Evolutionary conservation across 148 eudicot species (phyloP).

Genomic region (Rhododendron ovatum): DNA sequence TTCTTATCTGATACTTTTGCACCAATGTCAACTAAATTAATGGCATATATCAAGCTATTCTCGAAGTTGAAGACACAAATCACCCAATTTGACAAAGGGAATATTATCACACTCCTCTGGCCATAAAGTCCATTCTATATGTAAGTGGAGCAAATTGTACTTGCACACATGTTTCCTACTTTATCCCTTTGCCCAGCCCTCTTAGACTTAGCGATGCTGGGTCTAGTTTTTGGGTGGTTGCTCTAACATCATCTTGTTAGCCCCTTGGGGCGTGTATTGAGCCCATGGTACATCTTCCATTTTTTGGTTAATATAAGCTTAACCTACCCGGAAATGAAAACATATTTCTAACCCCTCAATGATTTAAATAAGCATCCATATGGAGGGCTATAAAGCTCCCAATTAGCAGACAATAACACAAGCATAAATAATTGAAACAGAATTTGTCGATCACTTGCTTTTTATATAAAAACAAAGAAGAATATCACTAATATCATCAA

Average conservation of each 20-base stretch:
- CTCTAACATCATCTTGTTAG: not conserved
- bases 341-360: not conserved
- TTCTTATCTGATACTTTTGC: not conserved
- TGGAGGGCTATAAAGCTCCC: not conserved
- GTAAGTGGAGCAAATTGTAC: not conserved
- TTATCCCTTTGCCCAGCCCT: not conserved
- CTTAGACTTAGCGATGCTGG: not conserved
- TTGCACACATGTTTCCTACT: not conserved
- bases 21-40: not conserved
- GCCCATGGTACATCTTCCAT: not conserved
- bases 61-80: not conserved
- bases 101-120: not conserved
- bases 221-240: not conserved
- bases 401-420: not conserved
- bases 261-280: not conserved
- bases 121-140: not conserved
- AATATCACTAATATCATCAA: not conserved
- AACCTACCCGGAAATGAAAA: not conserved
- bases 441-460: not conserved
- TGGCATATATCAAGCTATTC: not conserved
- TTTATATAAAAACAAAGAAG: not conserved
- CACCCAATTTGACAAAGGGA: not conserved
- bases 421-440: not conserved
- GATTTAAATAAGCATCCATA: not conserved
- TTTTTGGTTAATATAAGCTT: not conserved